Percentiles rank a stretch among this genome's conserved stretches.
These are phyloP conservation scores for Liquidambar formosana DNA, from an alignment of 164 flowering plant genomes.

Conservation along the genomic window DNA sequence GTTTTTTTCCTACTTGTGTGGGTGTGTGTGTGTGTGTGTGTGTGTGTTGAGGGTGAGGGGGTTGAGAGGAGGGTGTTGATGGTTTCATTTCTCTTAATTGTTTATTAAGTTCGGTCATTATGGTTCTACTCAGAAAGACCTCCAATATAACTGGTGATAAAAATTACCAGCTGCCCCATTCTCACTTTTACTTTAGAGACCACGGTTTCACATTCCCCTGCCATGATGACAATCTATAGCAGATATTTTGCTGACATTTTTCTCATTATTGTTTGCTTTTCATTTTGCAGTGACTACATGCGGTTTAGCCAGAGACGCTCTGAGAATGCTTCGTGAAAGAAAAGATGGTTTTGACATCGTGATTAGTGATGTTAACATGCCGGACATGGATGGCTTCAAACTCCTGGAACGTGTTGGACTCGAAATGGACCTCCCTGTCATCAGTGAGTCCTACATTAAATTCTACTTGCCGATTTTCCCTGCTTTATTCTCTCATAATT, in stretches of 20 bases:
- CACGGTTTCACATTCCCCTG: background rate
- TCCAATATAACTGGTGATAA: background rate
- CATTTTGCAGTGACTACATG: constrained; percentile 20
- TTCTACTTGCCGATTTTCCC: background rate
- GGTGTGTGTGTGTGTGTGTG: no score
- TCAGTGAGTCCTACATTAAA: constrained; percentile 16
- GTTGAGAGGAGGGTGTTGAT: no score
- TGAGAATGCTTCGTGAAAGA: constrained; percentile 20
- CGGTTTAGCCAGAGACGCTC: constrained; percentile 19
- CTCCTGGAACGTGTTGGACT: constrained; percentile 22
- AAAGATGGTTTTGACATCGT: constrained; percentile 20
- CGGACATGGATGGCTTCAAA: constrained; percentile 30
- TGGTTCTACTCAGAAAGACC: background rate
- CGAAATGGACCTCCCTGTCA: constrained; percentile 33
- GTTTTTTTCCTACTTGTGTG: no score
- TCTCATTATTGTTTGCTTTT: background rate
- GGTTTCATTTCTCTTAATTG: background rate
- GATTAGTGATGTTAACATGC: constrained; percentile 23
- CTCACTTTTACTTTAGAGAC: background rate
- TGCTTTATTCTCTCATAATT: background rate
- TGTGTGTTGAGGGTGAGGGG: no score
- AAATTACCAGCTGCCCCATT: no score
- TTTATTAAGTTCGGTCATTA: background rate
- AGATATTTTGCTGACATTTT: background rate
- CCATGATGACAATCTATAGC: background rate